These are phyloP conservation scores for Polytolypa hystricis DNA, from an alignment of 2,329 filamentous ascomycete species.

Conservation along the genomic window DNA sequence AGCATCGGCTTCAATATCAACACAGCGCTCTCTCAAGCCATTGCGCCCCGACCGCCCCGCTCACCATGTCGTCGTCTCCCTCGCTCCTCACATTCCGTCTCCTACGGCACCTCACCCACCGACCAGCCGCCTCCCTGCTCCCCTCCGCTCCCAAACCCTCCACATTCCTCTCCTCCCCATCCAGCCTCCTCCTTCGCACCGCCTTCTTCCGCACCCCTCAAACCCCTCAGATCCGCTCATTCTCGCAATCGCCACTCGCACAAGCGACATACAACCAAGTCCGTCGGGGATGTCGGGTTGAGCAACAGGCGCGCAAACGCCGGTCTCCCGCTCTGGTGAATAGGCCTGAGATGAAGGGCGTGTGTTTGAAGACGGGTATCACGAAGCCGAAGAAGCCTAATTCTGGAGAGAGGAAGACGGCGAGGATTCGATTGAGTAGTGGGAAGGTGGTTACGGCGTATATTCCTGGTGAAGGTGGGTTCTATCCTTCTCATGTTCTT, in stretches of 20 bases:
- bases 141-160: slow-evolving; percentile 15
- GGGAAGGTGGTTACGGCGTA: slow-evolving; percentile 84
- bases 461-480: slow-evolving; percentile 77
- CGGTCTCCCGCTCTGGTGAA: slow-evolving; percentile 72
- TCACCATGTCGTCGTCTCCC: slow-evolving; percentile 21
- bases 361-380: slow-evolving; percentile 87
- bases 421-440: slow-evolving; percentile 76
- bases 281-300: slow-evolving; percentile 62
- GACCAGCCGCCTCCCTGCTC: slow-evolving; percentile 20
- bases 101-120: slow-evolving; percentile 20
- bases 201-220: slow-evolving; percentile 12
- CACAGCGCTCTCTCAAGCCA: too few relatives aligned
- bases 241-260: slow-evolving; percentile 47
- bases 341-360: slow-evolving; percentile 81
- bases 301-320: slow-evolving; percentile 71
- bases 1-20: too few relatives aligned
- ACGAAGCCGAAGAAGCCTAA: slow-evolving; percentile 98
- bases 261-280: slow-evolving; percentile 64
- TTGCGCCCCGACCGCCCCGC: slow-evolving; percentile 5
- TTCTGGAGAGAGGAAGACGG: slow-evolving; percentile 91
- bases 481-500: slow-evolving; percentile 2
- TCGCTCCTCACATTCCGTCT: slow-evolving; percentile 24
- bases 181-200: slow-evolving; percentile 21
- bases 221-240: slow-evolving; percentile 28
- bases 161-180: slow-evolving; percentile 12